Percentiles rank a stretch among this genome's conserved stretches.
Conservation (phyloP, 805 yeast species). For the Ogataea chonburiensis region DNA sequence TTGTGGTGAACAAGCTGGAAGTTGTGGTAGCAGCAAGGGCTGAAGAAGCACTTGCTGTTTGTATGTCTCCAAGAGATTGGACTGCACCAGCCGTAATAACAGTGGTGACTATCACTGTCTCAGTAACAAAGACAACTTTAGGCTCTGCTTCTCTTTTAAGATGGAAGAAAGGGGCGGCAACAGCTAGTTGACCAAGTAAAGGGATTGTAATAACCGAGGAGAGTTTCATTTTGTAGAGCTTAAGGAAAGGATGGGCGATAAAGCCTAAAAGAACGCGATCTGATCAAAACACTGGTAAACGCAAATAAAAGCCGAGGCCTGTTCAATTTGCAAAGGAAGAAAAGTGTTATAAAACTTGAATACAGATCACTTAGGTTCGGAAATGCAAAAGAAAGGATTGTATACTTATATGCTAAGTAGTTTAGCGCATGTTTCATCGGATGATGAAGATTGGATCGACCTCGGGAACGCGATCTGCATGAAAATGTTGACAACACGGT, state of each 20-base stretch:
- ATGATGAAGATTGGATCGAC: slow-evolving; percentile 1
- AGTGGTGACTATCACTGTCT: slow-evolving; percentile 25
- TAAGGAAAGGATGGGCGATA: slow-evolving; percentile 3
- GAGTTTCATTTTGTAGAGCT: slow-evolving; percentile 15
- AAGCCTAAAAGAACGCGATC: neutral
- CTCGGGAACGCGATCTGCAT: slow-evolving; percentile 9
- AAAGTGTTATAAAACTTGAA: neutral
- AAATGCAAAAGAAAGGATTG: slow-evolving; percentile 2
- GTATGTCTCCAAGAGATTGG: slow-evolving; percentile 17
- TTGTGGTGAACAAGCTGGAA: neutral
- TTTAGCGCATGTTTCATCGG: slow-evolving; percentile 9
- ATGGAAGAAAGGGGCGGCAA: slow-evolving; percentile 26
- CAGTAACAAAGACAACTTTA: slow-evolving; percentile 24
- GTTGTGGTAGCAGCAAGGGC: slow-evolving; percentile 9
- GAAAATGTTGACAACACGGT: neutral
- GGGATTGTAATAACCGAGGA: slow-evolving; percentile 21
- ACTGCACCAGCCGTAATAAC: slow-evolving; percentile 24
- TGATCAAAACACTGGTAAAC: neutral
- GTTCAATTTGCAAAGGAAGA: neutral
- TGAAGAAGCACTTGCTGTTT: slow-evolving; percentile 8
- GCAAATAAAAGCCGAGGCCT: neutral
- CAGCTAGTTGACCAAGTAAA: slow-evolving; percentile 22
- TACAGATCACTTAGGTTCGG: slow-evolving; percentile 1
- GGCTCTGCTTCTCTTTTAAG: slow-evolving; percentile 24
- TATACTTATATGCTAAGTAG: slow-evolving; percentile 8